These are phyloP conservation scores for Falciphora oryzae DNA, from an alignment of 2,329 filamentous ascomycete species.

Conservation along the genomic window DNA sequence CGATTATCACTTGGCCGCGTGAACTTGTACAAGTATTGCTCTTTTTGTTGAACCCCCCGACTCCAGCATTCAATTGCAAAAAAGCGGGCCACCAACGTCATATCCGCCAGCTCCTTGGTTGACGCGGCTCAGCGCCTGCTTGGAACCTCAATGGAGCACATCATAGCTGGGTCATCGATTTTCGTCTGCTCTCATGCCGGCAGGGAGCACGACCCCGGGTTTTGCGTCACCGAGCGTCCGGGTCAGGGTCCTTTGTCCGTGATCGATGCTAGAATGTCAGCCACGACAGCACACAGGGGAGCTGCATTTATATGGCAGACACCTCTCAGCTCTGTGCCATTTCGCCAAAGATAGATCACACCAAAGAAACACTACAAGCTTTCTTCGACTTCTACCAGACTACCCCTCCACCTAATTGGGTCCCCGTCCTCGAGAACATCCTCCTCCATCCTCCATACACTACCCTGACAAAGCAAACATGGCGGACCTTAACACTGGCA, in stretches of 20 bases:
- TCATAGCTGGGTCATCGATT: not conserved
- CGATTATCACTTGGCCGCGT: not conserved
- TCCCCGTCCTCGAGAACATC: not conserved
- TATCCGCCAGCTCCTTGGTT: not conserved
- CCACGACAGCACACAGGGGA: not conserved
- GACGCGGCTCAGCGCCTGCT: not conserved
- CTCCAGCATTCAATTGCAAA: not conserved
- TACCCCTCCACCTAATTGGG: not conserved
- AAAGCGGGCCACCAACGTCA: not conserved
- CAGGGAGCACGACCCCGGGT: too few relatives aligned
- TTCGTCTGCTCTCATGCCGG: not conserved
- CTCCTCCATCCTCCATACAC: not conserved
- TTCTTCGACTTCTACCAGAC: too few relatives aligned
- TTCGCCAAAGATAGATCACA: not conserved
- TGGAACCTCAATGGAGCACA: not conserved
- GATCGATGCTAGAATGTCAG: not conserved
- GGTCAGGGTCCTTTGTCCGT: not conserved
- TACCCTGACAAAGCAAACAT: not conserved
- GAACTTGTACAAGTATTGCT: too few relatives aligned
- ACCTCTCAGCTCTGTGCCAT: not conserved
- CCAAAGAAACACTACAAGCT: not conserved
- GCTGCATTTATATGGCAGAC: not conserved
- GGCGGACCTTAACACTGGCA: slow-evolving; percentile 8
- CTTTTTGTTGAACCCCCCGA: too few relatives aligned
- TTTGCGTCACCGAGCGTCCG: not conserved